Base-by-base conservation (phyloP, 2,329 filamentous ascomycete species). In the Fusarium napiforme region DNA sequence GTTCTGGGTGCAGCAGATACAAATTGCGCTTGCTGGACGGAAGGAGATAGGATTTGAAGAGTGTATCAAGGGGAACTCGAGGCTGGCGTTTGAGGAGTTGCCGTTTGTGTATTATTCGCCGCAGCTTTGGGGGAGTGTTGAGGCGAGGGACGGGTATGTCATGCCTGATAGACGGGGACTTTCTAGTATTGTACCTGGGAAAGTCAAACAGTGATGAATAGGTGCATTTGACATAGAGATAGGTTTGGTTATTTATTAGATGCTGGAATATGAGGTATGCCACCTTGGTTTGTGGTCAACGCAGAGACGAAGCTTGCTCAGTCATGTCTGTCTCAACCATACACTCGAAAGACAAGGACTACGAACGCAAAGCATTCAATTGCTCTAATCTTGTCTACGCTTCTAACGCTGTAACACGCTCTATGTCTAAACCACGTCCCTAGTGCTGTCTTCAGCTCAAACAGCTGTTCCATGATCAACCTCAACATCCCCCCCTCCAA, bases 1-100 rank as follows among this genome's bases (percentile, higher is more conserved):
- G 60, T 81, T 81, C 26, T 81, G 79, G 79, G 73, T 76, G 1
- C 78, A 75, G 59, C 72, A 78, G 37, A 67, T 78, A 1, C 69
- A 78, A 15, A 46, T 70, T 4, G 69, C 57, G 40, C 18, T 78
- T 58, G 55, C 71, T 21, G 40, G 62, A 1, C 30, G 16, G 16
- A 60, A 39, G 7, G 39, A 12, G 0, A 9, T n/a, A 2, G 18
- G 19, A 0, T 79, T 81, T 68, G 73, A 75, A 0, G 69, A 71
- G 12, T 79, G 80, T 53, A 56, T 79, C 0, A 67, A n/a, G 0
- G 47, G 21, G 2, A 75, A 66, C 4, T 60, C 76, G 21, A 32
- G 12, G 32, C 14, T 81, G 49, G 76, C 75, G 1, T 79, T 74
- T 50, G 78, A 79, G 55, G 74, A 79, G 7, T 36, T 81, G 18